Evolutionary conservation across 2,329 filamentous ascomycete species (phyloP), one percentile per base, ranked within the genome.

Genomic region (Verticillium dahliae): DNA sequence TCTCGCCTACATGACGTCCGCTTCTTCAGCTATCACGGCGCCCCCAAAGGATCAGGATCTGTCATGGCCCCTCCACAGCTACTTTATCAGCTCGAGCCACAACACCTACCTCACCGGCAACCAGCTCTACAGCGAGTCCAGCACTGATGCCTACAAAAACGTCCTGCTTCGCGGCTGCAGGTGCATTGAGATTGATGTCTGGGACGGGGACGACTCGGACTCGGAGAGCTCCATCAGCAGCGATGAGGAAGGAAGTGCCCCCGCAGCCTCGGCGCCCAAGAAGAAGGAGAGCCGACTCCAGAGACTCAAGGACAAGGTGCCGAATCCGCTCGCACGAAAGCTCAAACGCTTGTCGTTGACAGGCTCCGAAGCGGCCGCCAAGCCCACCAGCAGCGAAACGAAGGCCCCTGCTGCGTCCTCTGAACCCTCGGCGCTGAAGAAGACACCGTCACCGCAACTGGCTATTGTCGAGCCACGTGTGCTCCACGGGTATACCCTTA

Each of bases 171-270:
- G 91, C 59, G 92, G 92, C 2, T 96, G 93, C 69, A 88, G 93
- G 18, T 97, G 93, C 75, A 88, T 97, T 62, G 93, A 97, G 77
- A 91, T 97, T 63, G 93, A 97, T 70, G 96, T 95, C 69, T 97
- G 93, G 93, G 91, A 97, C 72, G 93, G 93, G 52, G 86, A 90
- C 61, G 89, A 92, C 69, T 92, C 69, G 69, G 90, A 74, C 83
- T 90, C 78, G 71, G 86, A 74, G 81, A 89, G 74, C 82, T 90
- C 73, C 78, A 85, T 70, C 9, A 78, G 74, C 60, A 76, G 77
- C 58, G 81, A 78, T 6, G 56, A 58, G 4, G 35, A 58, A 31
- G 22, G 54, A 14, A 34, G 38, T 6, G 57, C 52, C 6, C 60
- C 34, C 14, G 33, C 39, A n/a, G 39, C 59, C 6, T 54, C 52